Conservation (phyloP, 495 filamentous ascomycete genomes). For the Trichoderma virens region DNA sequence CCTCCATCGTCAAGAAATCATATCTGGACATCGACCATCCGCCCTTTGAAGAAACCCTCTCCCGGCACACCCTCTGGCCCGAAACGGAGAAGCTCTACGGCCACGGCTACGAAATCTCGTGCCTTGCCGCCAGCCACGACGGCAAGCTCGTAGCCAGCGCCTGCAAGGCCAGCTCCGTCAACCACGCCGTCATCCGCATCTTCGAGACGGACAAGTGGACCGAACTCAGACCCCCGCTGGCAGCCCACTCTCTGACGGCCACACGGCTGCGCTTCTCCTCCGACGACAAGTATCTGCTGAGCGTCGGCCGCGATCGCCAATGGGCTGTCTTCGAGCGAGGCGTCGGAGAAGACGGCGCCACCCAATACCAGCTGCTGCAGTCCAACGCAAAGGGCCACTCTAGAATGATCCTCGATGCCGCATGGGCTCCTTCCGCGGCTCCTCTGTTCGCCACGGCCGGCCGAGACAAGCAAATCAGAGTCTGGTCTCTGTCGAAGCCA, state of each 20-base stretch:
- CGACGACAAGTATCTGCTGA: slow-evolving; percentile 68
- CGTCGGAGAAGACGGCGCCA: slow-evolving; percentile 21
- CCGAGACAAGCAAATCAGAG: slow-evolving; percentile 75
- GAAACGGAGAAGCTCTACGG: slow-evolving; percentile 96
- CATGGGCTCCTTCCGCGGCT: slow-evolving; percentile 58
- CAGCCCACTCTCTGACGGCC: slow-evolving; percentile 77
- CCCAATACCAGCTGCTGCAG: slow-evolving; percentile 45
- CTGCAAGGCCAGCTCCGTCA: slow-evolving; percentile 82
- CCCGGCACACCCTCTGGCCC: slow-evolving; percentile 88
- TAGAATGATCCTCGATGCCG: slow-evolving; percentile 79
- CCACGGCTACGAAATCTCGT: slow-evolving; percentile 96
- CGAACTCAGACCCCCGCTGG: slow-evolving; percentile 74
- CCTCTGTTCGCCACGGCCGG: slow-evolving; percentile 75
- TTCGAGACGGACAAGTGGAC: slow-evolving; percentile 83
- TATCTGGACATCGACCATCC: slow-evolving; percentile 53
- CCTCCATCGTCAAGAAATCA: slow-evolving; percentile 33
- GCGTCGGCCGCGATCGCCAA: slow-evolving; percentile 83
- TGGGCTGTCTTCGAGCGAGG: slow-evolving; percentile 70
- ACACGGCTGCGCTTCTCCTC: slow-evolving; percentile 68
- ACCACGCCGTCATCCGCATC: slow-evolving; percentile 89
- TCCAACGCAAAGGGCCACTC: slow-evolving; percentile 78
- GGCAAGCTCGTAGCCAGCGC: slow-evolving; percentile 78
- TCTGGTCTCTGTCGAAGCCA: slow-evolving; percentile 51
- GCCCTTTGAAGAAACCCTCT: slow-evolving; percentile 81
- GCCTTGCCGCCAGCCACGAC: slow-evolving; percentile 71